Percentiles rank a stretch among this genome's conserved stretches.
These are phyloP conservation scores for Coriolopsis trogii DNA, from an alignment of 1,284 basidiomycete species.

Conservation along the genomic window DNA sequence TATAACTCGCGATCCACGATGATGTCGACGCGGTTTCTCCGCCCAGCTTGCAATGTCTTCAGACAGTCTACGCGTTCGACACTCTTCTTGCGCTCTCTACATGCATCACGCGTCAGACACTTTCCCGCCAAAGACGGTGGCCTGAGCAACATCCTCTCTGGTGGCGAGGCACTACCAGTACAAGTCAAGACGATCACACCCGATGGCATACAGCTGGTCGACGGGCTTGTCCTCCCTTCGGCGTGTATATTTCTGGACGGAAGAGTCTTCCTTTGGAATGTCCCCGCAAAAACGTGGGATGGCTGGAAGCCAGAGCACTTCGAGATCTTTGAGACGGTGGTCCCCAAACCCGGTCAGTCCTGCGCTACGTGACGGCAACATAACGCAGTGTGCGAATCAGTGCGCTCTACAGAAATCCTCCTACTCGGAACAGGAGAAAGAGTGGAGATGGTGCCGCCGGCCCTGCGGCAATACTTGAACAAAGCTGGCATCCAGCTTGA, in stretches of 20 bases:
- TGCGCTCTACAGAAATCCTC: slow-evolving; percentile 71
- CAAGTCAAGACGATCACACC: slow-evolving; percentile 66
- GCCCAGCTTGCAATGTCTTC: slow-evolving; percentile 16
- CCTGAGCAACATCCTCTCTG: slow-evolving; percentile 74
- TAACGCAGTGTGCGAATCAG: background rate
- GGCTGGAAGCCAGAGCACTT: slow-evolving; percentile 80
- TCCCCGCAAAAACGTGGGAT: slow-evolving; percentile 61
- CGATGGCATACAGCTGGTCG: slow-evolving; percentile 65
- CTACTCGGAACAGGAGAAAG: slow-evolving; percentile 86
- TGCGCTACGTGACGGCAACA: background rate
- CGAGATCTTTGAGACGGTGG: slow-evolving; percentile 77
- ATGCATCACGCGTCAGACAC: slow-evolving; percentile 5
- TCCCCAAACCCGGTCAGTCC: slow-evolving; percentile 82
- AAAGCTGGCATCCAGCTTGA: slow-evolving; percentile 88
- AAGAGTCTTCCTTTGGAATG: slow-evolving; percentile 90
- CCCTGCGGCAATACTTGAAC: slow-evolving; percentile 71
- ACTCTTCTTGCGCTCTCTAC: slow-evolving; percentile 6
- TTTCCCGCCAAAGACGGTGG: slow-evolving; percentile 21
- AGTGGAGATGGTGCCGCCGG: slow-evolving; percentile 72
- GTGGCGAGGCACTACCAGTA: slow-evolving; percentile 67
- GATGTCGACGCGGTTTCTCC: slow-evolving; percentile 19
- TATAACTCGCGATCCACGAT: slow-evolving; percentile 1
- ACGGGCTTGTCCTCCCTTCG: slow-evolving; percentile 78
- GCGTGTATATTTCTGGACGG: slow-evolving; percentile 87
- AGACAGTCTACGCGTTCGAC: slow-evolving; percentile 6